Evolutionary conservation across 2,329 filamentous ascomycete genomes (phyloP), one percentile per base, ranked within the genome.

Genomic region (Drechslera avenae): DNA sequence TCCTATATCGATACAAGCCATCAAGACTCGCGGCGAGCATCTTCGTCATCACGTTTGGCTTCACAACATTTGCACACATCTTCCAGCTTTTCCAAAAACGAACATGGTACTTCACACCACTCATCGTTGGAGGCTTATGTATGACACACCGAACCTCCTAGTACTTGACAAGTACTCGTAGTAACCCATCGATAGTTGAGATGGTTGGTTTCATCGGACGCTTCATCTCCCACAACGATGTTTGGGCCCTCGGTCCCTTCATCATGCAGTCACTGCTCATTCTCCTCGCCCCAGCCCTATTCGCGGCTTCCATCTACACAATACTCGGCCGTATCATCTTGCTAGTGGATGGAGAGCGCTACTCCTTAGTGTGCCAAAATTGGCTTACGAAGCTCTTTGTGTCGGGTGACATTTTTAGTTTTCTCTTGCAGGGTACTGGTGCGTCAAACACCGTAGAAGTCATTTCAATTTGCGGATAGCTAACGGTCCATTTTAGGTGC

Each of bases 71-170:
- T 0, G 52, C 66, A 2, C 80, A 83, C 52, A 52, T 60, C 0
- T 77, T 68, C 50, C 75, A 77, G 23, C 65, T 81, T 17, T 62
- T 71, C 16, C 73, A 66, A n/a, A 72, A 72, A 1, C 66, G 72
- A 32, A 78, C 78, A 3, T 82, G 78, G 77, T 83, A 79, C 60
- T 78, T 81, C 54, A 75, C 80, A 3, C 78, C 81, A 0, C 78
- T 83, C 33, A 52, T 79, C 3, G 60, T 83, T 12, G 80, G 80
- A 28, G 77, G 78, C 18, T 37, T 78, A 5, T 81, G 80, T 82
- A 71, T 47, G 72, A 66, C 5, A 21, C 14, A 34, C 8, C 13
- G 12, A 14, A 23, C 18, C 26, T 17, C 9, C 3, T 19, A 13
- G 4, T 28, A 9, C 7, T 13, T 10, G 26, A 28, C 12, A 12